Evolutionary conservation across 371 early-diverging fungal species (phyloP).

Genomic region (Zychaea mexicana): DNA sequence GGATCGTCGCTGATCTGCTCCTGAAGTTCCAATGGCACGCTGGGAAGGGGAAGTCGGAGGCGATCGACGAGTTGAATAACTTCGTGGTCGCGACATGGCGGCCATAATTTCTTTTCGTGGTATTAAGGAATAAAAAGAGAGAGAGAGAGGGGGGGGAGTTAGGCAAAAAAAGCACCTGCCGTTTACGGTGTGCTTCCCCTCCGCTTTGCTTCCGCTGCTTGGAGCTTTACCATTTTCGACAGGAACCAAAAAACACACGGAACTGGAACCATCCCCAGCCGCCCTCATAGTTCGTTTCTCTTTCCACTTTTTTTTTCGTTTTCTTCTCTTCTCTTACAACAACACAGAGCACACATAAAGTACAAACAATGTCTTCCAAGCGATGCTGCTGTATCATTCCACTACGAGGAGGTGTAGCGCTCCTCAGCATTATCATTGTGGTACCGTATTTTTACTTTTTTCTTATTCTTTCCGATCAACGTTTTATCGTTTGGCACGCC

Average conservation of each 20-base stretch:
- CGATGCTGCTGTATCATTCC: constrained; percentile 52
- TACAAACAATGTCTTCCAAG: constrained; percentile 13
- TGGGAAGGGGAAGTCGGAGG: constrained; percentile 19
- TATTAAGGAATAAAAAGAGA: neutral
- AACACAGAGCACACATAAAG: neutral
- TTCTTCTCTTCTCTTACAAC: neutral
- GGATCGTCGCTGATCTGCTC: constrained; percentile 14
- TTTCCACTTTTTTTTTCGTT: neutral
- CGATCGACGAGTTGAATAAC: constrained; percentile 20
- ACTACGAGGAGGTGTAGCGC: constrained; percentile 36
- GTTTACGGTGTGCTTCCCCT: neutral
- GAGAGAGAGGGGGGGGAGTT: neutral
- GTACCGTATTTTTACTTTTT: constrained; percentile 19
- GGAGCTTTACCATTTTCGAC: constrained; percentile 12
- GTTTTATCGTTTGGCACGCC: too few species aligned
- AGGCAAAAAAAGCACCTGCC: neutral
- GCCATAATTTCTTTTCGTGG: constrained; percentile 11
- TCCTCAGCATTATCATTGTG: constrained; percentile 32
- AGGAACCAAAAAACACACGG: neutral
- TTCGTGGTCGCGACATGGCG: constrained; percentile 26
- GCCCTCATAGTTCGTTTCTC: neutral
- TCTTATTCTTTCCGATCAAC: neutral
- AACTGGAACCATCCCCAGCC: neutral
- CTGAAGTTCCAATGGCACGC: constrained; percentile 8
- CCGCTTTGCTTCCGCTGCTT: neutral